A percentile compares a stretch with the other conserved stretches of the same genome.
phyloP scores from a whole-genome alignment of 2,329 filamentous ascomycete genomes.

The Penicillium digitatum region DNA sequence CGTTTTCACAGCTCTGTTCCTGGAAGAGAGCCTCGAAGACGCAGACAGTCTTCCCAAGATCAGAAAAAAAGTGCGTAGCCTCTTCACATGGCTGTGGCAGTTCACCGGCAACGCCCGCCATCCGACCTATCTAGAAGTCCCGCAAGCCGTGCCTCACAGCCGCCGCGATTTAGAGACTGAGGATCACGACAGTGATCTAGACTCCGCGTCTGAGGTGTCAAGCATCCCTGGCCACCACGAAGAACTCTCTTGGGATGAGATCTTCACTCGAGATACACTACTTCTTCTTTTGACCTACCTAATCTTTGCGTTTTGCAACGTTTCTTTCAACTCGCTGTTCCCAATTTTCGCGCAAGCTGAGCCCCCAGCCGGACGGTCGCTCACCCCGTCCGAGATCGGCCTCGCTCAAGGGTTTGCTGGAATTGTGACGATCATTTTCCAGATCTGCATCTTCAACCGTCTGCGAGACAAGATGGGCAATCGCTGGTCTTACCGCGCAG shows the following conservation, averaged over 20 bases:
- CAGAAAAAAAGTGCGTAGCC: constrained; percentile 53
- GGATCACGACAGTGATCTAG: constrained; percentile 44
- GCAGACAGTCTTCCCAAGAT: constrained; percentile 59
- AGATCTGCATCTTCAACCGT: constrained; percentile 76
- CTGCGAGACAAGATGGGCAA: constrained; percentile 79
- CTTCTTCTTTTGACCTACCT: constrained; percentile 80
- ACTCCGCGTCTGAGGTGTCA: constrained; percentile 42
- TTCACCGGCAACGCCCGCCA: constrained; percentile 55
- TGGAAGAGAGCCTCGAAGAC: constrained; percentile 80
- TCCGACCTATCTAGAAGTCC: constrained; percentile 56
- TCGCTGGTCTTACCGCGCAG: constrained; percentile 73
- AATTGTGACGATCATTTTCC: constrained; percentile 80
- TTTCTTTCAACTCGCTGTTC: constrained; percentile 91
- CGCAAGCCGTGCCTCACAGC: constrained; percentile 24
- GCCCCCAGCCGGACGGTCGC: constrained; percentile 69
- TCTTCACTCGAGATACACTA: constrained; percentile 77
- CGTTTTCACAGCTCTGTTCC: constrained; percentile 68
- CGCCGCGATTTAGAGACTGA: constrained; percentile 25
- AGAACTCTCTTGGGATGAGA: constrained; percentile 53
- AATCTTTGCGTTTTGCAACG: constrained; percentile 89
- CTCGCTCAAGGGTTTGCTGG: constrained; percentile 81
- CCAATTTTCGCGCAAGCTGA: constrained; percentile 81
- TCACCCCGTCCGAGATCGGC: constrained; percentile 77
- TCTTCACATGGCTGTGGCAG: constrained; percentile 68
- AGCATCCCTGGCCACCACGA: constrained; percentile 41